Percentiles rank a stretch among this genome's conserved stretches.
These are phyloP conservation scores for Pyrenopolyporus hunteri DNA, from an alignment of 495 filamentous ascomycete genomes.

Conservation along the genomic window DNA sequence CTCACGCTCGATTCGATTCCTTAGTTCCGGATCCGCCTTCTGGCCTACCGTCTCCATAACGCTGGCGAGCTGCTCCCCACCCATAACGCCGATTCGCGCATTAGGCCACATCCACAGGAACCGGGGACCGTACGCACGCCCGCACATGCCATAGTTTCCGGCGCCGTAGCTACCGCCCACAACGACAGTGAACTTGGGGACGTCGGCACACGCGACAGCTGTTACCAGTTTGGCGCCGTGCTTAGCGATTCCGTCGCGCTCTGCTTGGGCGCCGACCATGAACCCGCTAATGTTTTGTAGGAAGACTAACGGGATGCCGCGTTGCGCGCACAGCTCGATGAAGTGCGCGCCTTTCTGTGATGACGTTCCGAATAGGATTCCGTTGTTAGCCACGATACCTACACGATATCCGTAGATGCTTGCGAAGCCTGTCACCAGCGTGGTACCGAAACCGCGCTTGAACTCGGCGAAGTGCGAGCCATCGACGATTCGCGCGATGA, in stretches of 20 bases:
- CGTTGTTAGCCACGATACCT: conserved; percentile 95
- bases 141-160: conserved; percentile 76
- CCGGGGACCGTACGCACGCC: conserved; percentile 88
- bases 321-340: conserved; percentile 94
- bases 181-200: conserved; percentile 96
- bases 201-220: conserved; percentile 91
- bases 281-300: conserved; percentile 97
- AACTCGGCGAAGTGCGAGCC: conserved; percentile 91
- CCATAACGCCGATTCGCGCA: conserved; percentile 94
- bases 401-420: conserved; percentile 88
- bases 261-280: conserved; percentile 95
- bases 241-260: conserved; percentile 95
- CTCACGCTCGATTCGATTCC: conserved; percentile 85
- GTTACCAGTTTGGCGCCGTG: conserved; percentile 98
- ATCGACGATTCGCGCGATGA: conserved; percentile 94
- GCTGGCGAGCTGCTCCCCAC: conserved; percentile 84
- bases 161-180: conserved; percentile 88
- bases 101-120: conserved; percentile 99
- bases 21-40: conserved; percentile 78
- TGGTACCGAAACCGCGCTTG: conserved; percentile 89
- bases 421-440: conserved; percentile 92
- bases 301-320: conserved; percentile 88
- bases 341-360: conserved; percentile 96
- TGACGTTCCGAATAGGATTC: conserved; percentile 92
- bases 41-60: conserved; percentile 97